Conservation (phyloP, 768 basidiomycete genomes). For the Macrocybe gigantea region DNA sequence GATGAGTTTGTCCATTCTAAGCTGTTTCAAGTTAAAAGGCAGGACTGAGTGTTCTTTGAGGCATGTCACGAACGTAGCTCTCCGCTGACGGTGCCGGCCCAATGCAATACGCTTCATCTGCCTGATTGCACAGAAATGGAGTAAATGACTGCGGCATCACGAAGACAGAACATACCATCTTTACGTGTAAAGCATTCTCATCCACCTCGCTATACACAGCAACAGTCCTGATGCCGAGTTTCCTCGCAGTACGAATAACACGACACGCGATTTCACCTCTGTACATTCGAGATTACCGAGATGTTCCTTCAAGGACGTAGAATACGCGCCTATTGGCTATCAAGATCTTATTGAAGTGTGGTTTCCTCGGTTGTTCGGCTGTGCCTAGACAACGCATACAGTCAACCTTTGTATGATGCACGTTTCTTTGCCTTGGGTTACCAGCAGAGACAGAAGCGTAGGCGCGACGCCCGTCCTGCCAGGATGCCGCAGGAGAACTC, state of each 20-base stretch:
- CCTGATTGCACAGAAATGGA: conserved; percentile 27
- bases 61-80: conserved; percentile 66
- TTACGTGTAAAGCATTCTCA: conserved; percentile 72
- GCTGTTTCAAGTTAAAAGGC: conserved; percentile 31
- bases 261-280: conserved; percentile 97
- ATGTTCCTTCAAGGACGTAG: not conserved
- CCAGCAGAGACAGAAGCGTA: no score
- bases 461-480: no score
- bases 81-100: conserved; percentile 87
- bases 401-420: no score
- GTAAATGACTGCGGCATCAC: not conserved
- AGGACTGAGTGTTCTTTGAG: not conserved
- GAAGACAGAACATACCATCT: conserved; percentile 43
- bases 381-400: no score
- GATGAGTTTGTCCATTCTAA: conserved; percentile 84
- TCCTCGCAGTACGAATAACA: conserved; percentile 85
- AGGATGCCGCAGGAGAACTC: no score
- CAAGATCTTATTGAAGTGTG: conserved; percentile 86
- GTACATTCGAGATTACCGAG: not conserved
- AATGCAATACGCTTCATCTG: conserved; percentile 89
- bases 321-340: conserved; percentile 75
- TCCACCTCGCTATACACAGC: conserved; percentile 92
- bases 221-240: conserved; percentile 86
- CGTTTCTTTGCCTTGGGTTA: no score
- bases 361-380: conserved; percentile 15